Conservation (phyloP, 768 basidiomycete species). For the Tremella mesenterica region DNA sequence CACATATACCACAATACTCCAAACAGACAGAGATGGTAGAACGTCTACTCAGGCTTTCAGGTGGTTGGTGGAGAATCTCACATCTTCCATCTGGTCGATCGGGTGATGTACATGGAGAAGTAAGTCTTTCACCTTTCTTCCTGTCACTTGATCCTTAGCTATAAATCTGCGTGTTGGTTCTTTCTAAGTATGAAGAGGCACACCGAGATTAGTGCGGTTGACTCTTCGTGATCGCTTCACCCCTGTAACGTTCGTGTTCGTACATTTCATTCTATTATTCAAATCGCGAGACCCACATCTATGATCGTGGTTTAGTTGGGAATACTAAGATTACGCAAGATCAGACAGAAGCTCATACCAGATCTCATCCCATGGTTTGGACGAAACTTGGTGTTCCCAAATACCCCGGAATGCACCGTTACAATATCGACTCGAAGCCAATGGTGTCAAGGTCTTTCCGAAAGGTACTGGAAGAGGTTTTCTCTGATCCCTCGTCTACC, state of each 20-base stretch:
- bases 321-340: neutral
- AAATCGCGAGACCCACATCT: too few relatives aligned
- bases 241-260: too few relatives aligned
- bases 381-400: constrained; percentile 5
- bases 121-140: constrained; percentile 19
- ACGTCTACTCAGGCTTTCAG: constrained; percentile 22
- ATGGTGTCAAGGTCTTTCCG: constrained; percentile 35
- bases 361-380: neutral
- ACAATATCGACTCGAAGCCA: constrained; percentile 37
- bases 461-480: constrained; percentile 42
- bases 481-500: constrained; percentile 16
- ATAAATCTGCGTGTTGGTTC: too few relatives aligned
- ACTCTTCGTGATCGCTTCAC: too few relatives aligned
- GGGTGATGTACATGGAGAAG: constrained; percentile 41
- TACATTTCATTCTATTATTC: too few relatives aligned
- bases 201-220: too few relatives aligned
- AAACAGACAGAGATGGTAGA: constrained; percentile 23
- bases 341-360: neutral
- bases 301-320: too few relatives aligned
- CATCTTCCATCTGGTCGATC: constrained; percentile 34
- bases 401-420: constrained; percentile 26
- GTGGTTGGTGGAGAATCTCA: constrained; percentile 36
- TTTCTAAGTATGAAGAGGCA: too few relatives aligned
- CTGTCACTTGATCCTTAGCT: too few relatives aligned
- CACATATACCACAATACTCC: constrained; percentile 3